Evolutionary conservation across 495 filamentous ascomycete genomes (phyloP), one percentile per base, ranked within the genome.

Genomic region (Cercophora sp.): DNA sequence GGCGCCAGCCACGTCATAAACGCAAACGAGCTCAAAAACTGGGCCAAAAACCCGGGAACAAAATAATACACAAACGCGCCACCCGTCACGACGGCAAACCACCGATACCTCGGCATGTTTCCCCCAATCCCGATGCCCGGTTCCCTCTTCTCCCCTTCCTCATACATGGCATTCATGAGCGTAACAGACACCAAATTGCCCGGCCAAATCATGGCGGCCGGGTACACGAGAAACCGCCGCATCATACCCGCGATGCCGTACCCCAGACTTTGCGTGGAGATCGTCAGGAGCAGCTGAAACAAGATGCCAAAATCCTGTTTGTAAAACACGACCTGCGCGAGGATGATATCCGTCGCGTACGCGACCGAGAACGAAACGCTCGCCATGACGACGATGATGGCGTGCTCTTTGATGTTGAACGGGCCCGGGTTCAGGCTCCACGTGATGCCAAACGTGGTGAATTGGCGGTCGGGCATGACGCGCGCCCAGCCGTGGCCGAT

Each of bases 331-430:
- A 74, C 57, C 60, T 85, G 79, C 0, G 85, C 84, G 20, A 86
- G 71, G 22, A 88, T 82, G 56, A 85, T 75, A 52, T 88, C 84
- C 2, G 84, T 88, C 16, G 84, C 82, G 40, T 85, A 84, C 3
- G 84, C 84, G n/a, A 81, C 80, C 58, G 68, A 85, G 60, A 70
- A 77, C 48, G 70, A 74, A 5, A 80, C 79, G 48, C 73, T 75
- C 5, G 80, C 80, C 86, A 89, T 91, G 55, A 89, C 82, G 5
- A 85, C 84, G 55, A 91, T 87, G 55, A 91, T 71, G 5, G 83
- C 79, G 71, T 91, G 87, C 60, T 89, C 85, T 60, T 91, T 91
- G 66, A 88, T 80, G 63, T 88, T 91, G 70, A 91, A 91, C 35
- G 81, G 84, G 9, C 86, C 83, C 5, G 84, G 85, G 55, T 89